These are phyloP conservation scores for Tuber calosporum DNA, from an alignment of 495 filamentous ascomycete species.

Conservation along the genomic window DNA sequence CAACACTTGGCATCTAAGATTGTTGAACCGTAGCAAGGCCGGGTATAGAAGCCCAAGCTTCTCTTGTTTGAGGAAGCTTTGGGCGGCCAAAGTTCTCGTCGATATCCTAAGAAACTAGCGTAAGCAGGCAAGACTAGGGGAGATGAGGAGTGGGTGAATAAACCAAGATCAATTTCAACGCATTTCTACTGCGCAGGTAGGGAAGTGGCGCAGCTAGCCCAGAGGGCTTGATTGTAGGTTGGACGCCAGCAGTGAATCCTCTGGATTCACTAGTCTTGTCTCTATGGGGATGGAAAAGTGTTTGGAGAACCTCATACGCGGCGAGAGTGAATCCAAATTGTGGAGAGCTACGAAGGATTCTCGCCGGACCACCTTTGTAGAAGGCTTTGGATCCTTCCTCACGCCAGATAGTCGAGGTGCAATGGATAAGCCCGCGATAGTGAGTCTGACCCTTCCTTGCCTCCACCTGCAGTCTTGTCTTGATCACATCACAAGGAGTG, in stretches of 20 bases:
- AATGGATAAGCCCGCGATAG: slow-evolving; percentile 83
- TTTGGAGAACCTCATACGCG: slow-evolving; percentile 86
- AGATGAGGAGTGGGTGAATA: neutral
- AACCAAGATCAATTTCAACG: slow-evolving; percentile 84
- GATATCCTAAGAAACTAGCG: slow-evolving; percentile 51
- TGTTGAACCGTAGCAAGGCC: slow-evolving; percentile 32
- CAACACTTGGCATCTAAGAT: slow-evolving; percentile 40
- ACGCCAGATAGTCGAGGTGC: slow-evolving; percentile 69
- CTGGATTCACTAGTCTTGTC: slow-evolving; percentile 47
- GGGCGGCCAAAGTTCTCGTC: slow-evolving; percentile 77
- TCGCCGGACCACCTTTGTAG: slow-evolving; percentile 95
- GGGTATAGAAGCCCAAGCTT: slow-evolving; percentile 46
- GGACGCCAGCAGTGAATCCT: slow-evolving; percentile 43
- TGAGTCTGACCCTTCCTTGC: slow-evolving; percentile 84
- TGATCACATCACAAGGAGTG: slow-evolving; percentile 97
- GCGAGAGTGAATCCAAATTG: slow-evolving; percentile 98
- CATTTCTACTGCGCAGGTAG: slow-evolving; percentile 80
- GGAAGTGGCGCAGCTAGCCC: slow-evolving; percentile 61
- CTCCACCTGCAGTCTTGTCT: slow-evolving; percentile 94
- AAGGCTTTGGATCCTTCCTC: slow-evolving; percentile 93
- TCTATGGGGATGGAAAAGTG: slow-evolving; percentile 71
- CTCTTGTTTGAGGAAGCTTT: slow-evolving; percentile 53
- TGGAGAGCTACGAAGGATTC: slow-evolving; percentile 86
- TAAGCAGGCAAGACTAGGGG: slow-evolving; percentile 5
- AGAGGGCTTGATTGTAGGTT: slow-evolving; percentile 41